Percentiles rank a stretch among this genome's conserved stretches.
These are phyloP conservation scores for Cryptococcus deneoformans DNA, from an alignment of 1,284 basidiomycete species.

Conservation along the genomic window DNA sequence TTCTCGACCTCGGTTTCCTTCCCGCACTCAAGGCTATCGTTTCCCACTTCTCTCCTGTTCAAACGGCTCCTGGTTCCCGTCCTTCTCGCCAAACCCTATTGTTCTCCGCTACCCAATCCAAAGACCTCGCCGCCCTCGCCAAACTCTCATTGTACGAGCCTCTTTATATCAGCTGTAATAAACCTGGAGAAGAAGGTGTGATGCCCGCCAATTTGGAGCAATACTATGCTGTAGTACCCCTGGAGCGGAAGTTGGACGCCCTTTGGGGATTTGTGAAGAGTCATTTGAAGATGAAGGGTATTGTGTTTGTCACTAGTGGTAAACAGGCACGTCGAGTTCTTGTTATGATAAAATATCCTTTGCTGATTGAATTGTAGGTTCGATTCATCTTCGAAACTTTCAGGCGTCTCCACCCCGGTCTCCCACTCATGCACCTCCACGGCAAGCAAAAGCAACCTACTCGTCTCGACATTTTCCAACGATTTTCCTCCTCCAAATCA, in stretches of 20 bases:
- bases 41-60: slow-evolving; percentile 57
- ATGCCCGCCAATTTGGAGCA: slow-evolving; percentile 78
- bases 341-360: not conserved
- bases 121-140: slow-evolving; percentile 85
- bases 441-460: slow-evolving; percentile 96
- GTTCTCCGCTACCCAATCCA: slow-evolving; percentile 95
- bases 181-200: slow-evolving; percentile 52
- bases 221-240: slow-evolving; percentile 78
- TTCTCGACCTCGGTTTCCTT: slow-evolving; percentile 94
- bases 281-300: slow-evolving; percentile 85
- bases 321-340: slow-evolving; percentile 61
- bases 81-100: slow-evolving; percentile 78
- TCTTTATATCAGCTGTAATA: slow-evolving; percentile 66
- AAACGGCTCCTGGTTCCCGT: slow-evolving; percentile 60
- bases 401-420: slow-evolving; percentile 89
- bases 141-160: slow-evolving; percentile 85
- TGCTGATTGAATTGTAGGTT: too few species aligned
- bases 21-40: slow-evolving; percentile 87
- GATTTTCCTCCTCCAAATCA: slow-evolving; percentile 73
- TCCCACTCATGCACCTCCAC: slow-evolving; percentile 85
- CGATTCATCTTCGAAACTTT: slow-evolving; percentile 97
- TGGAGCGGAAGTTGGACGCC: slow-evolving; percentile 86
- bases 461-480: slow-evolving; percentile 74
- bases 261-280: slow-evolving; percentile 95
- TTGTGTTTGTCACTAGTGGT: slow-evolving; percentile 93